Evolutionary conservation across 768 basidiomycete genomes (phyloP).

Genomic region (Tulasnella sp.): DNA sequence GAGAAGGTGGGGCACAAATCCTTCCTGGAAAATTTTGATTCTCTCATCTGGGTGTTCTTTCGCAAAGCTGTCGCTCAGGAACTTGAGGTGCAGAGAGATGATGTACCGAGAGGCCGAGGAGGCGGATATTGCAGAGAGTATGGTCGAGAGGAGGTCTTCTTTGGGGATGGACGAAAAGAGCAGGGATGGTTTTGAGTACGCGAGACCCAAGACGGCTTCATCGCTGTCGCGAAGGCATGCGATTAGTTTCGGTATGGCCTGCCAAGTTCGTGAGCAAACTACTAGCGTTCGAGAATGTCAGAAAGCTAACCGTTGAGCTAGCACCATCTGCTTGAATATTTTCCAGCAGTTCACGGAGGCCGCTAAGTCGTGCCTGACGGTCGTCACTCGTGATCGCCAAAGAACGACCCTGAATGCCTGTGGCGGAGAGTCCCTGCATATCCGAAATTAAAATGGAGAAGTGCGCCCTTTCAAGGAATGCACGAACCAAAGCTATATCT

Average conservation of each 20-base stretch:
- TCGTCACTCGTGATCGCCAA: neutral
- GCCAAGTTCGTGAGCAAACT: too few species aligned
- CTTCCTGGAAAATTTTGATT: conserved; percentile 24
- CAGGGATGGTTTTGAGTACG: neutral
- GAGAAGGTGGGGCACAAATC: conserved; percentile 67
- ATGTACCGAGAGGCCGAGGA: conserved; percentile 39
- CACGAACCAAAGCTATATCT: neutral
- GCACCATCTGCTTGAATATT: neutral
- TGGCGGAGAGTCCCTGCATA: neutral
- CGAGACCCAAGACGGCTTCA: neutral
- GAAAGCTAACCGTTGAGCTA: neutral
- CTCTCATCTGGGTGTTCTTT: conserved; percentile 31
- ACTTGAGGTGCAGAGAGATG: conserved; percentile 49
- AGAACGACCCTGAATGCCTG: neutral
- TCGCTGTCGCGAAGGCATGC: neutral
- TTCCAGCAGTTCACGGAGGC: neutral
- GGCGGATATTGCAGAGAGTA: neutral
- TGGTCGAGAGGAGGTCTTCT: neutral
- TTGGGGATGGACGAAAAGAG: neutral
- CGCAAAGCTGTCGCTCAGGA: conserved; percentile 45
- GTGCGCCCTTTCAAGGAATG: neutral
- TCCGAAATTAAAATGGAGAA: neutral
- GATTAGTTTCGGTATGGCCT: neutral
- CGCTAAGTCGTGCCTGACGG: conserved; percentile 1
- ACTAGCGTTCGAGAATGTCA: neutral